Conservation (phyloP, 2,329 filamentous ascomycete species). For the Anthostomella pinea region DNA sequence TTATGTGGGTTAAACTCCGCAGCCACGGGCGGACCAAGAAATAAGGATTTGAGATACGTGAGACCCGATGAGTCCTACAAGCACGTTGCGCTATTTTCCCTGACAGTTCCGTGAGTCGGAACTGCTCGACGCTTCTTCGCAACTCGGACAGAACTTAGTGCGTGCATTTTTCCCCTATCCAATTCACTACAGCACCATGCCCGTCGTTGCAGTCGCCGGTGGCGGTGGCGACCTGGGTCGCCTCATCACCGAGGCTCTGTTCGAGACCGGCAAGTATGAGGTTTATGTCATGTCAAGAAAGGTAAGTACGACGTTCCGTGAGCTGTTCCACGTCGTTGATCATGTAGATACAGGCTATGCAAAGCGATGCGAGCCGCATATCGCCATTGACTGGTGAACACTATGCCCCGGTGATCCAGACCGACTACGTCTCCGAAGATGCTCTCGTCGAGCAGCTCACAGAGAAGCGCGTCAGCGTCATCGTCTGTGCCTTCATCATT, state of each 20-base stretch:
- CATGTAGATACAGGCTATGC: constrained; percentile 7
- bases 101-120: too few relatives aligned
- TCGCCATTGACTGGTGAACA: constrained; percentile 20
- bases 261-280: constrained; percentile 25
- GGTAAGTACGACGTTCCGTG: constrained; percentile 11
- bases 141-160: too few relatives aligned
- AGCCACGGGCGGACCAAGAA: too few relatives aligned
- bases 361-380: constrained; percentile 11
- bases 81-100: constrained; percentile 3
- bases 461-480: constrained; percentile 22
- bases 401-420: constrained; percentile 25
- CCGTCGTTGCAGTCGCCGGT: constrained; percentile 26
- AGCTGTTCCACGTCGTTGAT: constrained; percentile 3
- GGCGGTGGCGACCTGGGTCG: constrained; percentile 25
- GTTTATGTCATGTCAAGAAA: constrained; percentile 28
- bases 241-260: constrained; percentile 25
- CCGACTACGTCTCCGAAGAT: constrained; percentile 28
- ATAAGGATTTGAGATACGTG: too few relatives aligned
- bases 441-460: constrained; percentile 19
- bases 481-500: constrained; percentile 34
- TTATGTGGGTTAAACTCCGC: too few relatives aligned
- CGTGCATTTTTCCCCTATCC: too few relatives aligned
- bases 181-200: constrained; percentile 22
- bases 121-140: too few relatives aligned
- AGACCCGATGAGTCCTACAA: not conserved